These are phyloP conservation scores for Lanmaoa rubissima DNA, from an alignment of 768 basidiomycete genomes.

Conservation along the genomic window DNA sequence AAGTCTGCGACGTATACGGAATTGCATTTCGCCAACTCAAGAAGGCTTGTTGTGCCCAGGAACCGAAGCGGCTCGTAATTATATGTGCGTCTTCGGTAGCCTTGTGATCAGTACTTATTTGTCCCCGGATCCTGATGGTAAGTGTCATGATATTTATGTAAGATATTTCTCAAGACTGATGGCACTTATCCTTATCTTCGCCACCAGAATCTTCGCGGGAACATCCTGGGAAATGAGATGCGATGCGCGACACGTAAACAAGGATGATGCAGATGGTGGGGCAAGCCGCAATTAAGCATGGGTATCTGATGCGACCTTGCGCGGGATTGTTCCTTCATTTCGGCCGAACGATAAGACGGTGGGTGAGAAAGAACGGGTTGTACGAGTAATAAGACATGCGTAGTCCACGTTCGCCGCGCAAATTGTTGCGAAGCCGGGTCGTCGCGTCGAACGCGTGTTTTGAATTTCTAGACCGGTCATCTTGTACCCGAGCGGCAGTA, in stretches of 20 bases:
- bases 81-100: background rate
- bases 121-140: background rate
- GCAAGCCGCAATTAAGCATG: too few relatives aligned
- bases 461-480: conserved; percentile 1
- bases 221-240: background rate
- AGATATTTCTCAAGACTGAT: too few relatives aligned
- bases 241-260: conserved; percentile 10
- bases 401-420: conserved; percentile 1
- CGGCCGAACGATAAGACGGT: conserved; percentile 2
- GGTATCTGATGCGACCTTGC: too few relatives aligned
- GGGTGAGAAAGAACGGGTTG: background rate
- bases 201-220: background rate
- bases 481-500: background rate
- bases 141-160: background rate
- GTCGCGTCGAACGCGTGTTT: conserved; percentile 11
- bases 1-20: background rate
- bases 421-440: background rate
- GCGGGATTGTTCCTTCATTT: background rate
- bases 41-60: background rate
- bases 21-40: background rate
- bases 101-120: background rate
- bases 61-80: background rate
- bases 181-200: background rate
- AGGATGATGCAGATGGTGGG: background rate
- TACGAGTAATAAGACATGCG: conserved; percentile 17